phyloP scores from a whole-genome alignment of 2,329 filamentous ascomycete species.

The Cladosporium cucumerinum region DNA sequence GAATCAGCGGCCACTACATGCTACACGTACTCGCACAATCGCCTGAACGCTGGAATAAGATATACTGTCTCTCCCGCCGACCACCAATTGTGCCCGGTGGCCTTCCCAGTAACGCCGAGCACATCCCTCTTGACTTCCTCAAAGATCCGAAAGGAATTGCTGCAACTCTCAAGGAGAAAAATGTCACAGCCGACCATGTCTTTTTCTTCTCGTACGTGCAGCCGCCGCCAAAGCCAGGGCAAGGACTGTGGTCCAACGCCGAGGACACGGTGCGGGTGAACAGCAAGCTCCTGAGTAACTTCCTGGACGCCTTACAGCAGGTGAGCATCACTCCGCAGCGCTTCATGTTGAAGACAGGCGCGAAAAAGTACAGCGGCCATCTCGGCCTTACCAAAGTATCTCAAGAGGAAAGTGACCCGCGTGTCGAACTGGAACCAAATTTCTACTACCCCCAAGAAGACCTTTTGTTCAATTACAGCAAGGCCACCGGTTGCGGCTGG shows the following conservation, averaged over 20 bases:
- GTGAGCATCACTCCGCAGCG: slow-evolving; percentile 45
- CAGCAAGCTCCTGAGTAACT: slow-evolving; percentile 49
- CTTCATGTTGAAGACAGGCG: slow-evolving; percentile 52
- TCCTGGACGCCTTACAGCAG: slow-evolving; percentile 44
- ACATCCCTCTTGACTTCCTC: slow-evolving; percentile 39
- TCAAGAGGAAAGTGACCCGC: slow-evolving; percentile 48
- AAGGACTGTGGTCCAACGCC: slow-evolving; percentile 48
- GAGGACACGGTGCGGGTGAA: slow-evolving; percentile 52
- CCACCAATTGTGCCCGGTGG: slow-evolving; percentile 38
- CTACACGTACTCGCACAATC: slow-evolving; percentile 46
- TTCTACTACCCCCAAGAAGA: slow-evolving; percentile 58
- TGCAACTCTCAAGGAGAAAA: slow-evolving; percentile 32
- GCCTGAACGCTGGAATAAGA: slow-evolving; percentile 51
- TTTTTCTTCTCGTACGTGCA: slow-evolving; percentile 58
- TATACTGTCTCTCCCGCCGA: slow-evolving; percentile 50
- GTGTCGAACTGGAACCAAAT: slow-evolving; percentile 45
- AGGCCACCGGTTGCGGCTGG: slow-evolving; percentile 39
- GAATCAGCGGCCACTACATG: slow-evolving; percentile 52
- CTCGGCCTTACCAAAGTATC: slow-evolving; percentile 46
- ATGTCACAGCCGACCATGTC: slow-evolving; percentile 42
- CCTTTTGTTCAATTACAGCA: slow-evolving; percentile 43
- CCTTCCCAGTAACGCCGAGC: slow-evolving; percentile 27
- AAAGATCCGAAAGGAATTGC: slow-evolving; percentile 39
- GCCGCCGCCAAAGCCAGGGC: slow-evolving; percentile 44
- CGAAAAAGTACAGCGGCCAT: slow-evolving; percentile 52